These are phyloP conservation scores for Monoraphidium neglectum DNA, from an alignment of 139 green algal species.

Conservation along the genomic window DNA sequence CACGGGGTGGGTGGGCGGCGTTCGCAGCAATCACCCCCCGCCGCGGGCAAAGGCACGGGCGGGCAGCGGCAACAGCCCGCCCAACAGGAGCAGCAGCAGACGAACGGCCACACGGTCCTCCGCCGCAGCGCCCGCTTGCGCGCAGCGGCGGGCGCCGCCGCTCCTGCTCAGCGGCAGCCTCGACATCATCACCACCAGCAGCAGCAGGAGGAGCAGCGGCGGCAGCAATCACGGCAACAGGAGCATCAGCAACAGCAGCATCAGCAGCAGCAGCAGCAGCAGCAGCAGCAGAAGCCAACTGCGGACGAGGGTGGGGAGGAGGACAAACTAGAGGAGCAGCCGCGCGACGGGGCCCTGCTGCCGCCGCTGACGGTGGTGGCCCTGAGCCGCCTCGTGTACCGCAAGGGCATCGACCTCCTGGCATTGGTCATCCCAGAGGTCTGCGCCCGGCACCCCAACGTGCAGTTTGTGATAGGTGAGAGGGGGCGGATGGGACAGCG, in stretches of 20 bases:
- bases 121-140: neutral
- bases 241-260: too few relatives aligned
- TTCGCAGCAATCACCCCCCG: too few relatives aligned
- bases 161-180: too few relatives aligned
- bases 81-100: neutral
- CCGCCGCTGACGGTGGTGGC: constrained; percentile 67
- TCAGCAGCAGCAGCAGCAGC: neutral
- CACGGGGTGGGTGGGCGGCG: too few relatives aligned
- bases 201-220: too few relatives aligned
- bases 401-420: constrained; percentile 96
- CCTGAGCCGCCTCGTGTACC: constrained; percentile 90
- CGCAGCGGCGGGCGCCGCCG: too few relatives aligned
- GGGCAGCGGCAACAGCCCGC: too few relatives aligned
- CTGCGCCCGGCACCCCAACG: constrained; percentile 62
- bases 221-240: too few relatives aligned
- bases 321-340: neutral
- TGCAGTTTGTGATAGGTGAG: constrained; percentile 76
- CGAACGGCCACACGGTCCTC: neutral
- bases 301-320: too few relatives aligned
- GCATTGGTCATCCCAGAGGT: constrained; percentile 81
- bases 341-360: neutral
- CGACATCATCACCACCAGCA: too few relatives aligned
- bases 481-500: too few relatives aligned
- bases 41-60: too few relatives aligned
- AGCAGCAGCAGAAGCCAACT: neutral